These are phyloP conservation scores for Tetrapisispora phaffii DNA, from an alignment of 805 yeast species.

Conservation along the genomic window DNA sequence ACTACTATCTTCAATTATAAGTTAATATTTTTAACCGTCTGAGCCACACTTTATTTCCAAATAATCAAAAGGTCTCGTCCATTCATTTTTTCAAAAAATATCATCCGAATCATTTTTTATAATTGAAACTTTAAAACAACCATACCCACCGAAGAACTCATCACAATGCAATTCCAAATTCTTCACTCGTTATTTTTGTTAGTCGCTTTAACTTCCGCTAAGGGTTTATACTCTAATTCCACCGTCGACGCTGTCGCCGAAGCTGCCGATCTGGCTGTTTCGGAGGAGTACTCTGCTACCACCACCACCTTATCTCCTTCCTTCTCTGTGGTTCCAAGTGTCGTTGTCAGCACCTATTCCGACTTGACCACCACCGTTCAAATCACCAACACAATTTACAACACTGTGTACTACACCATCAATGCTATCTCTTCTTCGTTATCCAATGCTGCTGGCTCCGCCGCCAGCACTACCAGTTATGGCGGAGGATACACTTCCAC, in stretches of 20 bases:
- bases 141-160: too few species aligned
- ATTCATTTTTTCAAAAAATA: constrained; percentile 1
- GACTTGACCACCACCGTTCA: constrained; percentile 14
- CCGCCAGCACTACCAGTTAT: background rate
- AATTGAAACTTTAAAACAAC: background rate
- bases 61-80: constrained; percentile 6
- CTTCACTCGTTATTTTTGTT: constrained; percentile 2
- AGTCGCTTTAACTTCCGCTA: constrained; percentile 6
- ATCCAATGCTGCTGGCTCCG: constrained; percentile 6
- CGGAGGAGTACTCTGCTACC: background rate
- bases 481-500: constrained; percentile 5
- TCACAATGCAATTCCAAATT: background rate
- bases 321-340: constrained; percentile 9
- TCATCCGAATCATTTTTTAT: background rate
- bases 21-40: constrained; percentile 1
- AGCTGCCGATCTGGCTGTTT: background rate
- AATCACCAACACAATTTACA: constrained; percentile 13
- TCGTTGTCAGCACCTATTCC: constrained; percentile 9
- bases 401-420: constrained; percentile 9
- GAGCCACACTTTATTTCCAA: constrained; percentile 3
- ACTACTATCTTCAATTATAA: background rate
- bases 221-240: constrained; percentile 9
- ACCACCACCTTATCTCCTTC: constrained; percentile 17
- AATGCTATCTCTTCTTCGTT: constrained; percentile 8
- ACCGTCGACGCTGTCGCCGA: constrained; percentile 6